phyloP scores from a whole-genome alignment of 305 asterid species.

The Petunia hybrid region DNA sequence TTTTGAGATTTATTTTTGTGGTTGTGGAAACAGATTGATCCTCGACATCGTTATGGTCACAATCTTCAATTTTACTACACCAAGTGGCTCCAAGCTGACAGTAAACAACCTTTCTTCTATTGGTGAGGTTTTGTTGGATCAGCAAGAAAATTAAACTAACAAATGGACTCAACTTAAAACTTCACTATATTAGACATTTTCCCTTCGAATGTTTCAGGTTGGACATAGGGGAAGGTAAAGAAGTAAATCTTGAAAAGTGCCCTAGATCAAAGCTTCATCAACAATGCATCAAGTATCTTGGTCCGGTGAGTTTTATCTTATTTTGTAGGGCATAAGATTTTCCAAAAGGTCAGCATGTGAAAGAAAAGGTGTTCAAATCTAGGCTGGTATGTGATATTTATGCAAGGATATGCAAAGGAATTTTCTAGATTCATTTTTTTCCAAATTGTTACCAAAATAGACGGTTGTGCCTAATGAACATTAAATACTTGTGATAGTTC shows the following conservation, averaged over 20 bases:
- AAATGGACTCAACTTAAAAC: not conserved
- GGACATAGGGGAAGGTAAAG: constrained; percentile 78
- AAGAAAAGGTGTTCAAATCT: constrained; percentile 11
- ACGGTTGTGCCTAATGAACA: not conserved
- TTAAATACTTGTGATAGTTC: not conserved
- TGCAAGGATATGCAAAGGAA: not conserved
- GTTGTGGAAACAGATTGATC: constrained; percentile 61
- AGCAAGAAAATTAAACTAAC: not conserved
- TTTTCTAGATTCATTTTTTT: not conserved
- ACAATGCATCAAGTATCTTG: constrained; percentile 72
- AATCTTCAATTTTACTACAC: constrained; percentile 70
- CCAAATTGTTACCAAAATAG: not conserved
- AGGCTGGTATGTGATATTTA: not conserved
- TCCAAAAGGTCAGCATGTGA: not conserved
- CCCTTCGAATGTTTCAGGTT: constrained; percentile 48
- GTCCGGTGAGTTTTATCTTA: constrained; percentile 63
- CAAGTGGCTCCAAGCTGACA: constrained; percentile 61
- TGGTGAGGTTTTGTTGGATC: constrained; percentile 53
- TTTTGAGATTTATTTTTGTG: constrained; percentile 13
- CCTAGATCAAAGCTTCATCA: constrained; percentile 62
- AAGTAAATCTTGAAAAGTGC: constrained; percentile 63
- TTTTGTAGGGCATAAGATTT: not conserved
- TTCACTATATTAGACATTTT: not conserved
- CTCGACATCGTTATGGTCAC: constrained; percentile 82
- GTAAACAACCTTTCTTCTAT: constrained; percentile 75